Evolutionary conservation across 2,329 filamentous ascomycete genomes (phyloP).

Genomic region (Trichoderma guizhouense): DNA sequence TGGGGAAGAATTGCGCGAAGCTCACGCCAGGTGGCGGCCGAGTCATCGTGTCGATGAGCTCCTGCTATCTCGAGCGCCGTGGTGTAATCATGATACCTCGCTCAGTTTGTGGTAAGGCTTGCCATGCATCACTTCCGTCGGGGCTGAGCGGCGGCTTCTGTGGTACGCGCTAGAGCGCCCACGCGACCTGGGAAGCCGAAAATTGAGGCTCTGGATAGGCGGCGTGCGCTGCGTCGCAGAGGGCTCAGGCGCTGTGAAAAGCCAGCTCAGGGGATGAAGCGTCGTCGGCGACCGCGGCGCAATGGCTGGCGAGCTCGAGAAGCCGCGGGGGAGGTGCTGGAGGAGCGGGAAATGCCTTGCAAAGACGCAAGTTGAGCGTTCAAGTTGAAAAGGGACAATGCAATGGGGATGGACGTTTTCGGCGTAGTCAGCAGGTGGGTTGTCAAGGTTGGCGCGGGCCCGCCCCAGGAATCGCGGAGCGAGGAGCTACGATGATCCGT

Average conservation of each 20-base stretch:
- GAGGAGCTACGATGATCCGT: slow-evolving; percentile 3
- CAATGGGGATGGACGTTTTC: slow-evolving; percentile 19
- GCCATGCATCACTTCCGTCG: slow-evolving; percentile 23
- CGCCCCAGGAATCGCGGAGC: neutral
- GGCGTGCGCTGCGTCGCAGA: slow-evolving; percentile 12
- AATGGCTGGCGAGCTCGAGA: slow-evolving; percentile 10
- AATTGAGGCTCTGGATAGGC: slow-evolving; percentile 20
- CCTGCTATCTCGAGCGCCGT: slow-evolving; percentile 51
- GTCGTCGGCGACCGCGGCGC: slow-evolving; percentile 21
- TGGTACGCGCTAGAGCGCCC: slow-evolving; percentile 29
- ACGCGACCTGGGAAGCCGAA: slow-evolving; percentile 37
- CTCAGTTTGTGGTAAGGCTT: slow-evolving; percentile 26
- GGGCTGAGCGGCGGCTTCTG: slow-evolving; percentile 14
- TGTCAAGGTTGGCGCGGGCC: neutral
- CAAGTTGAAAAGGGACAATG: slow-evolving; percentile 20
- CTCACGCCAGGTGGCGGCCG: slow-evolving; percentile 69
- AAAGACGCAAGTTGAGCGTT: slow-evolving; percentile 14
- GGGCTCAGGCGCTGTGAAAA: slow-evolving; percentile 1
- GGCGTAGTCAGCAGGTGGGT: slow-evolving; percentile 17
- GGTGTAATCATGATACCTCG: slow-evolving; percentile 56
- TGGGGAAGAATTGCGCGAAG: slow-evolving; percentile 84
- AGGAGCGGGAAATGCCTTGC: slow-evolving; percentile 15
- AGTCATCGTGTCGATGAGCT: slow-evolving; percentile 65
- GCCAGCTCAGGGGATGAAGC: neutral
- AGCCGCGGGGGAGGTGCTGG: slow-evolving; percentile 1